Evolutionary conservation across 176 grass and related monocot species (phyloP).

Genomic region (Coix lacrymajobi): DNA sequence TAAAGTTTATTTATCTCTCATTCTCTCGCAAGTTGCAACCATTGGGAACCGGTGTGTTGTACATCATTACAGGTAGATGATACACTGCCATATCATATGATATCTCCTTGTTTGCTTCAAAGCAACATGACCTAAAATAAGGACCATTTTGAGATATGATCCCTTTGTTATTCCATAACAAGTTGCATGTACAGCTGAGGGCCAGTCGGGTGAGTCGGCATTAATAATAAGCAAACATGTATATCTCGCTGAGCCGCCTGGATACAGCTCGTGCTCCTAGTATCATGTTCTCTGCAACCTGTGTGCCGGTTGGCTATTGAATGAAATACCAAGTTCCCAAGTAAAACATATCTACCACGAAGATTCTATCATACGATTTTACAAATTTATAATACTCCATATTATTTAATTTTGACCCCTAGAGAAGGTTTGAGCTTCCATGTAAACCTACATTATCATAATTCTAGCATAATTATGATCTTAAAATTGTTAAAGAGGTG

Average conservation of each 20-base stretch:
- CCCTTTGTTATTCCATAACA: background rate
- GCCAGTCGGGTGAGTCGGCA: background rate
- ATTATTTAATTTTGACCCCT: too few relatives aligned
- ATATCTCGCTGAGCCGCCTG: background rate
- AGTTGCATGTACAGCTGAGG: constrained; percentile 34
- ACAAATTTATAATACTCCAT: too few relatives aligned
- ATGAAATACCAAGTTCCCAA: too few relatives aligned
- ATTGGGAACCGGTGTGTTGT: background rate
- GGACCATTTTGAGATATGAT: background rate
- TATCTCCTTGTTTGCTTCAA: constrained; percentile 22
- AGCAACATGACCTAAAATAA: constrained; percentile 14
- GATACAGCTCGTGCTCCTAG: background rate
- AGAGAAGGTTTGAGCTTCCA: too few relatives aligned
- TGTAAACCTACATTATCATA: too few relatives aligned
- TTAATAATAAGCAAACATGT: constrained; percentile 11
- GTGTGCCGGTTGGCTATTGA: background rate
- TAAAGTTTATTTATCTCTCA: background rate
- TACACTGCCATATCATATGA: constrained; percentile 10
- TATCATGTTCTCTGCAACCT: background rate
- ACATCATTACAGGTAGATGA: constrained; percentile 5
- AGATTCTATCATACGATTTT: too few relatives aligned
- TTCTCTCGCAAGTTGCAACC: background rate
- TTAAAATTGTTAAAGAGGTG: too few relatives aligned
- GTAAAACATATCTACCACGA: too few relatives aligned
- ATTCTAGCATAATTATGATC: too few relatives aligned